Evolutionary conservation across 2,329 filamentous ascomycete species (phyloP), one percentile per base, ranked within the genome.

Genomic region (Chaetomium olivaceum): DNA sequence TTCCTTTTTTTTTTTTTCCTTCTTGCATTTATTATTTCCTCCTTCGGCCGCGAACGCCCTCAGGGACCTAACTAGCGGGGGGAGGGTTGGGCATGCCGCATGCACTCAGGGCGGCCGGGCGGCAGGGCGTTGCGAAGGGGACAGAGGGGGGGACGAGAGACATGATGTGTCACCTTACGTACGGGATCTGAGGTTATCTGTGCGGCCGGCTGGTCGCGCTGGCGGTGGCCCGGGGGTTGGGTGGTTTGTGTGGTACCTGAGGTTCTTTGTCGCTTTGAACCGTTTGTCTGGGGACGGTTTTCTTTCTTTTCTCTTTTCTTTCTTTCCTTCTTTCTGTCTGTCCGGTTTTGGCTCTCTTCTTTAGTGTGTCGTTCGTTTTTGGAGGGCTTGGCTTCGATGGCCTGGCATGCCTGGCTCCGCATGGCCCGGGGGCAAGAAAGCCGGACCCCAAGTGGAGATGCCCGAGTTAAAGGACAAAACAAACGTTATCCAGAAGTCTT

Each of bases 141-240:
- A 9, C 50, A 12, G 8, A n/a, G 25, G 14, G 23, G 25, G 23
- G 23, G 39, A 58, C 12, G 4, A 58, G 39, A 58, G 39, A 58
- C 57, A 58, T 48, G 36, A 14, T 48, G 57, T 57, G 57, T 58
- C 29, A 55, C 52, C 55, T 58, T 58, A 46, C 23, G 55, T 58
- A 12, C 39, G 56, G 23, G 29, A 58, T 36, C 33, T n/a, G 33
- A 36, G 31, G 31, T 6, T 31, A 31, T 46, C 36, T 46, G 56
- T 58, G 56, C 25, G 23, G 46, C 56, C 14, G 54, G 25, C 29
- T 33, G 19, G 50, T 19, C 36, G 36, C 36, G 36, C 14, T 39
- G 36, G 14, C 14, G 36, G 36, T 14, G 36, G 36, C 36, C 36
- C 14, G 36, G 36, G 12, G 36, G 36, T 5, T 31, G 31, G 31